phyloP scores from a whole-genome alignment of 2,329 filamentous ascomycete genomes.

The Cladophialophora psammophila region DNA sequence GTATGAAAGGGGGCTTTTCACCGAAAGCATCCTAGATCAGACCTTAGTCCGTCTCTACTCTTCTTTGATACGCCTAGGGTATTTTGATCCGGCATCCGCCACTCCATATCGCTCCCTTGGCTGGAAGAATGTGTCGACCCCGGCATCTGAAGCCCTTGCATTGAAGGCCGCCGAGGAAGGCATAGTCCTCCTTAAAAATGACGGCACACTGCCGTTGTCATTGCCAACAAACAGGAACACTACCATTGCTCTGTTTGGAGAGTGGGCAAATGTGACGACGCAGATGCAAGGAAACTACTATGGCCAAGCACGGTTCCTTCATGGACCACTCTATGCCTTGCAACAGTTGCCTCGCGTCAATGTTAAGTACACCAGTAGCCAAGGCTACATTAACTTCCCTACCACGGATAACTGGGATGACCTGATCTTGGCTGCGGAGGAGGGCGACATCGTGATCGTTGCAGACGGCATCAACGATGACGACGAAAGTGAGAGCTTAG shows the following conservation, averaged over 20 bases:
- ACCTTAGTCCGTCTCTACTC: conserved; percentile 59
- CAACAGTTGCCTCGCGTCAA: conserved; percentile 53
- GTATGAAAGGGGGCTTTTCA: conserved; percentile 53
- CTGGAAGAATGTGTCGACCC: conserved; percentile 64
- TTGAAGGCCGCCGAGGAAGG: conserved; percentile 59
- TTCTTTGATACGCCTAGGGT: conserved; percentile 59
- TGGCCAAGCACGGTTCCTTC: conserved; percentile 63
- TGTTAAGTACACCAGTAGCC: conserved; percentile 52
- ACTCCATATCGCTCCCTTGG: conserved; percentile 60
- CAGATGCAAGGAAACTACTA: conserved; percentile 68
- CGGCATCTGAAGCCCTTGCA: conserved; percentile 63
- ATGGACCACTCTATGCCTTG: conserved; percentile 62
- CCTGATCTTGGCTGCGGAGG: conserved; percentile 46
- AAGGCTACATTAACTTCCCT: conserved; percentile 41
- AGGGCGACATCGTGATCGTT: conserved; percentile 50
- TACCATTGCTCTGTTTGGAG: conserved; percentile 63
- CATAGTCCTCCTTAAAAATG: conserved; percentile 62
- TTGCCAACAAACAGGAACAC: conserved; percentile 46
- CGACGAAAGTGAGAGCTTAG: conserved; percentile 52
- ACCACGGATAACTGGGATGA: conserved; percentile 47
- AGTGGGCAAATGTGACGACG: conserved; percentile 64
- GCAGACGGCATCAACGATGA: conserved; percentile 53
- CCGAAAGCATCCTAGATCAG: conserved; percentile 55
- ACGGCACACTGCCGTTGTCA: conserved; percentile 56
- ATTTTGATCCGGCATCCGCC: conserved; percentile 57